Evolutionary conservation across 2,329 filamentous ascomycete genomes (phyloP), one percentile per base, ranked within the genome.

Genomic region (Botrytis sinoallii): DNA sequence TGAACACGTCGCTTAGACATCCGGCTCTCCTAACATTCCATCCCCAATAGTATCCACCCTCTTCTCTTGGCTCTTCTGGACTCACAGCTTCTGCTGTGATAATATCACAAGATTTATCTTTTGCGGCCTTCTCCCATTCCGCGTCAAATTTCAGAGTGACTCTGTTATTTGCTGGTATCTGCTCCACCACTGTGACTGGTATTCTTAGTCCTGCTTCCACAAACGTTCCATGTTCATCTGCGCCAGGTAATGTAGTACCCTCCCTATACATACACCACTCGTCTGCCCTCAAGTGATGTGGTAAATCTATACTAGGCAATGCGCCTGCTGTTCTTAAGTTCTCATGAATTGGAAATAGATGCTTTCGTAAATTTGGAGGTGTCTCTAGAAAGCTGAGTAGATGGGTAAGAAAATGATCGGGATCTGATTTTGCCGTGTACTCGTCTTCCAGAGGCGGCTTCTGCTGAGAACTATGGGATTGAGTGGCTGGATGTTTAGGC

Each of bases 11-110:
- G 8, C 92, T 92, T 8, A 97, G 86, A 4, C 88, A 91, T 7
- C 82, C 79, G 52, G 90, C 90, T 75, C 87, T 88, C 40, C 94
- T 88, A 5, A 94, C 89, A 14, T 85, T 87, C 82, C 92, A 97
- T 64, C 94, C 94, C 93, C 94, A 97, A 83, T 95, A 97, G 82
- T 94, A 96, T 0, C 94, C 94, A 1, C 85, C 88, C 76, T 94
- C 89, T 70, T 92, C 91, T 73, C 93, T 88, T 1, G 94, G 94
- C 4, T 87, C 84, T 40, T 88, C 85, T 0, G 93, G 92, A 52
- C 90, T 86, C 4, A 95, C 90, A 25, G 91, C 88, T 71, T 90
- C 86, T 1, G 88, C 89, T 3, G 71, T 60, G 44, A 81, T 82
- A 1, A 75, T 68, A 10, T 76, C 65, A 25, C 42, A 73, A 25